A percentile compares a stretch with the other conserved stretches of the same genome.
Evolutionary conservation across 1,284 basidiomycete species (phyloP).

Genomic region (Prillingera fragicola): DNA sequence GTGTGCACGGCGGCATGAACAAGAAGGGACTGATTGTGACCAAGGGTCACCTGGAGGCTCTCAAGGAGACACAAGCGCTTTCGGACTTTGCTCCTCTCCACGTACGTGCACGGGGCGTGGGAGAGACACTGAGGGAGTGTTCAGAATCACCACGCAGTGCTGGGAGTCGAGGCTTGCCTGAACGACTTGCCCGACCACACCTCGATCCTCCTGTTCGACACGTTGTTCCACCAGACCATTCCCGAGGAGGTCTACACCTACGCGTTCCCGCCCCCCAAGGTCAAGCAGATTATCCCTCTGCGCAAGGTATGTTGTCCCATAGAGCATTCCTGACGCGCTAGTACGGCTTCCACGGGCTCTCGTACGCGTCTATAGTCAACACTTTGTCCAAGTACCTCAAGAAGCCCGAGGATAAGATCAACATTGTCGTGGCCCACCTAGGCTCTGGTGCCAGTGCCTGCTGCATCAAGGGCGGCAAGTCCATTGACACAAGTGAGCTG

Average conservation of each 20-base stretch:
- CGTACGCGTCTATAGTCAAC: conserved; percentile 42
- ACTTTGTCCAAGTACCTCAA: conserved; percentile 53
- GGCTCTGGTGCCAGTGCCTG: conserved; percentile 75
- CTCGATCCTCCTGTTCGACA: conserved; percentile 62
- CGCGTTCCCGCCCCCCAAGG: conserved; percentile 60
- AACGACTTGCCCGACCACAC: conserved; percentile 56
- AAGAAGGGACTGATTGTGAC: conserved; percentile 62
- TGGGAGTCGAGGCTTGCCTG: conserved; percentile 55
- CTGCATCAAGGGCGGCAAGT: conserved; percentile 61
- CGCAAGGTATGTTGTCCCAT: conserved; percentile 52
- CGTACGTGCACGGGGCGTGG: conserved; percentile 38
- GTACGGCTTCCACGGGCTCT: conserved; percentile 78
- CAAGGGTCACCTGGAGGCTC: conserved; percentile 51
- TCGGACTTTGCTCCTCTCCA: conserved; percentile 74
- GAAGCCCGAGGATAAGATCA: conserved; percentile 53
- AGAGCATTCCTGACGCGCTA: conserved; percentile 6
- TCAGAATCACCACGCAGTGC: conserved; percentile 53
- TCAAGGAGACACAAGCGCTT: conserved; percentile 66
- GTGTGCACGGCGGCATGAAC: conserved; percentile 78
- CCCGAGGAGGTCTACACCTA: conserved; percentile 69
- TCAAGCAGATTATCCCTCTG: conserved; percentile 57
- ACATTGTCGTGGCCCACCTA: conserved; percentile 73
- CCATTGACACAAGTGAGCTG: conserved; percentile 60
- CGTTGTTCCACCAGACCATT: conserved; percentile 72
- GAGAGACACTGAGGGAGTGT: not conserved